phyloP scores from a whole-genome alignment of 306 rosid species.

The Cicer arietinum region DNA sequence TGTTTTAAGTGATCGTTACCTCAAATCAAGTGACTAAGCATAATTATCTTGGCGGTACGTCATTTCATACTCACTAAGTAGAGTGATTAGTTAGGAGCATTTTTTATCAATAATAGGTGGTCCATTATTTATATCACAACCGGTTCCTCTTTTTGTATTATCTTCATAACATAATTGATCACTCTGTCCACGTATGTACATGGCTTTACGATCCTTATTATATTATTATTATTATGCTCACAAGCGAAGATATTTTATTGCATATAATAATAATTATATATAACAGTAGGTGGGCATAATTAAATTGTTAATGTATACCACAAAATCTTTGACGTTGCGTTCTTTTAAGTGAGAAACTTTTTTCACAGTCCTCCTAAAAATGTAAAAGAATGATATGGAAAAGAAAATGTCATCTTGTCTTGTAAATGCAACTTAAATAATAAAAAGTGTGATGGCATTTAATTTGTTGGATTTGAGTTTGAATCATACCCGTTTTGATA shows the following conservation, averaged over 20 bases:
- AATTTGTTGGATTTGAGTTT: no score
- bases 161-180: conserved; percentile 43
- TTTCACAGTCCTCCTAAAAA: background rate
- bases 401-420: no score
- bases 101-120: background rate
- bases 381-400: no score
- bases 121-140: conserved; percentile 9
- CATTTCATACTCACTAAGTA: conserved; percentile 27
- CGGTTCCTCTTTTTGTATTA: conserved; percentile 33
- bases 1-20: conserved; percentile 5
- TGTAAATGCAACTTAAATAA: no score
- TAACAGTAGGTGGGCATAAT: background rate
- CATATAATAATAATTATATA: background rate
- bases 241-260: background rate
- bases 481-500: no score
- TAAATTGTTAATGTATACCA: background rate
- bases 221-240: background rate
- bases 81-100: conserved; percentile 1
- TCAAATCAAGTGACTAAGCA: conserved; percentile 10
- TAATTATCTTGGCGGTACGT: conserved; percentile 32
- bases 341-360: background rate
- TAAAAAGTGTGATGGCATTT: no score
- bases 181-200: conserved; percentile 21
- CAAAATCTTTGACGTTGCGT: background rate
- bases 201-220: conserved; percentile 20